Base-by-base conservation (phyloP, 257 asterid species). In the Henckelia pumila region DNA sequence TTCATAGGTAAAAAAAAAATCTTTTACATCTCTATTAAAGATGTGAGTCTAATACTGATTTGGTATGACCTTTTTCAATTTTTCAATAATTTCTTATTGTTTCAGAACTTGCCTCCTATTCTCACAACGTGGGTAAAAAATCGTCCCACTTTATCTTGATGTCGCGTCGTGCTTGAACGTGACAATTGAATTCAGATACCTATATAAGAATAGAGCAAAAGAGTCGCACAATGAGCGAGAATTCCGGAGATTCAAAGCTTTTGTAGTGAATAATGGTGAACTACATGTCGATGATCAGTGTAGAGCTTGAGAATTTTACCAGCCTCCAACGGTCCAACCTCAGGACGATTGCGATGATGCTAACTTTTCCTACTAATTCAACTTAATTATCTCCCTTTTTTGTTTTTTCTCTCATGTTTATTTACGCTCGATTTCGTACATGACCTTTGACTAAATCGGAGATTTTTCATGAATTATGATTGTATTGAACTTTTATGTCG, bases 271-370 rank as follows among this genome's bases (percentile, higher is more conserved):
- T 72, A 75, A 86, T 91, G 97, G 97, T 86, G 89, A 80, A 85
- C 71, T 83, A 80, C 81, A 1, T 69, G 83, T 50, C 85, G 82
- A 79, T 59, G 84, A 91, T 91, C 77, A 72, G 76, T 32, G 96
- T 89, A 32, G 96, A 91, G 56, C 88, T 91, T 73, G 97, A 91
- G 53, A 91, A 83, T 70, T 83, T 91, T 71, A 82, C 93, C 37
- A 71, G 80, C 53, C 88, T 91, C 73, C 95, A n/a, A n/a, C n/a
- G n/a, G n/a, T n/a, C n/a, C n/a, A 85, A 83, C 97, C 96, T 61
- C 86, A 83, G 52, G 97, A 78, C 64, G 97, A 96, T 22, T 84
- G 88, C 60, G 83, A 83, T 67, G 91, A 91, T 71, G 85, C 88
- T 63, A 81, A 76, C 85, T 81, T 85, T 87, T 57, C 84, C 37